Conservation (phyloP, 805 yeast species). For the Myxozyma udenii region DNA sequence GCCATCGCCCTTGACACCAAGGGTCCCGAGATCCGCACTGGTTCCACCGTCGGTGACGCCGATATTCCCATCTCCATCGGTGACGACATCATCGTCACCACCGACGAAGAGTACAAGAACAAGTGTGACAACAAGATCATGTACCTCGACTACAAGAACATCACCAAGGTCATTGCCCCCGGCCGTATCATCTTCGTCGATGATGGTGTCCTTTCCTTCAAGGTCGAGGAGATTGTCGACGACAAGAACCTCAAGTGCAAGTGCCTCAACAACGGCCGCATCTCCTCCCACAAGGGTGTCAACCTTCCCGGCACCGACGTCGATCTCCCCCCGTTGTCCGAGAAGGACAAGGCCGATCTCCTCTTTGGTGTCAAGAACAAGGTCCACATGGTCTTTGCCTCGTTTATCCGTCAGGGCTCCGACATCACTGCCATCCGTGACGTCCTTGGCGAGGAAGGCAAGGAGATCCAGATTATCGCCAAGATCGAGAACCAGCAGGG, state of each 20-base stretch:
- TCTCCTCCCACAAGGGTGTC: slow-evolving; percentile 98
- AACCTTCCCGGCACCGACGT: slow-evolving; percentile 98
- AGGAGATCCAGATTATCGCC: slow-evolving; percentile 90
- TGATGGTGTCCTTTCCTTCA: slow-evolving; percentile 96
- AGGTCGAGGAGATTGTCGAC: slow-evolving; percentile 81
- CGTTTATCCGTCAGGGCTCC: slow-evolving; percentile 91
- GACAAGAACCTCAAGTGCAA: slow-evolving; percentile 76
- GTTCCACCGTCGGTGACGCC: slow-evolving; percentile 74
- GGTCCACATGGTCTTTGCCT: slow-evolving; percentile 98
- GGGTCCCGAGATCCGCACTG: slow-evolving; percentile 99
- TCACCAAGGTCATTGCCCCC: slow-evolving; percentile 82
- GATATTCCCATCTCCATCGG: slow-evolving; percentile 82
- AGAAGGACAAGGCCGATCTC: slow-evolving; percentile 91
- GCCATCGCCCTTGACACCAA: slow-evolving; percentile 98
- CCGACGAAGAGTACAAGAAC: slow-evolving; percentile 74
- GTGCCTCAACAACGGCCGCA: slow-evolving; percentile 91
- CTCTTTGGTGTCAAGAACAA: slow-evolving; percentile 94
- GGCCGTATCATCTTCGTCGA: slow-evolving; percentile 94
- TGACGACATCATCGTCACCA: slow-evolving; percentile 91
- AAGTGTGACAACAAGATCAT: slow-evolving; percentile 73
- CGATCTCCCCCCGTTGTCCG: slow-evolving; percentile 95
- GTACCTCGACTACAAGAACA: slow-evolving; percentile 93
- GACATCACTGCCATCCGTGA: slow-evolving; percentile 88
- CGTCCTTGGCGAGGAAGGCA: slow-evolving; percentile 96
- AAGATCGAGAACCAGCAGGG: slow-evolving; percentile 99